Conservation (phyloP, 2,329 filamentous ascomycete species). For the Akanthomyces muscarius region DNA sequence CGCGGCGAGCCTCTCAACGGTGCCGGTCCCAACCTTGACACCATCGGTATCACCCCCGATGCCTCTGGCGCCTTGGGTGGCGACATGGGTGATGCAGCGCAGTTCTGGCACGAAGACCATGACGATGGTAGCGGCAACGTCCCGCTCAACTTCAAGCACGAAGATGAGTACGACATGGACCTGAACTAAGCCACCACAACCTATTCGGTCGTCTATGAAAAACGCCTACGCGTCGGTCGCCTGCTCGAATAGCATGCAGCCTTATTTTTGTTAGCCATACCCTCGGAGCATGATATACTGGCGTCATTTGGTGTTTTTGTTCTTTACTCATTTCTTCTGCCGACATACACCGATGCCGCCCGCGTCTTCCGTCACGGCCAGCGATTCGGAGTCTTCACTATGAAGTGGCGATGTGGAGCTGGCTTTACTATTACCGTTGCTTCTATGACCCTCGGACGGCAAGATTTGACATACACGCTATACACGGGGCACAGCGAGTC, state of each 20-base stretch:
- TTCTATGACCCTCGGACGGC: slow-evolving; percentile 3
- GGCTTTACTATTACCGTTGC: slow-evolving; percentile 5
- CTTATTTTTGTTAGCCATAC: slow-evolving; percentile 4
- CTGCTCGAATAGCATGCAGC: neutral
- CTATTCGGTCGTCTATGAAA: slow-evolving; percentile 4
- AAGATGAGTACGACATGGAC: slow-evolving; percentile 91
- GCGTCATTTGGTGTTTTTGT: slow-evolving; percentile 15
- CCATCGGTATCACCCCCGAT: slow-evolving; percentile 36
- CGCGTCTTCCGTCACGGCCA: neutral
- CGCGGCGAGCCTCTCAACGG: slow-evolving; percentile 71
- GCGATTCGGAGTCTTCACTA: slow-evolving; percentile 4
- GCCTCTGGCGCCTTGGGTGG: slow-evolving; percentile 35
- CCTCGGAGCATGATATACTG: slow-evolving; percentile 12
- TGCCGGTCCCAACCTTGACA: slow-evolving; percentile 32
- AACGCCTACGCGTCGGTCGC: slow-evolving; percentile 32
- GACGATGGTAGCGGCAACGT: slow-evolving; percentile 67
- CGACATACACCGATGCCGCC: neutral
- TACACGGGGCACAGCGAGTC: slow-evolving; percentile 11
- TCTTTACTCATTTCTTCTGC: neutral
- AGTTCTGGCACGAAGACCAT: slow-evolving; percentile 65
- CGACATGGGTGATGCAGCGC: slow-evolving; percentile 48
- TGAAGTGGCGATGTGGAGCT: slow-evolving; percentile 15
- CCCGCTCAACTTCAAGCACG: slow-evolving; percentile 78
- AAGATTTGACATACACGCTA: neutral
- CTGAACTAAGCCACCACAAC: slow-evolving; percentile 31